Evolutionary conservation across 345 rosid genomes (phyloP), one percentile per base, ranked within the genome.

Genomic region (Salix brachista): DNA sequence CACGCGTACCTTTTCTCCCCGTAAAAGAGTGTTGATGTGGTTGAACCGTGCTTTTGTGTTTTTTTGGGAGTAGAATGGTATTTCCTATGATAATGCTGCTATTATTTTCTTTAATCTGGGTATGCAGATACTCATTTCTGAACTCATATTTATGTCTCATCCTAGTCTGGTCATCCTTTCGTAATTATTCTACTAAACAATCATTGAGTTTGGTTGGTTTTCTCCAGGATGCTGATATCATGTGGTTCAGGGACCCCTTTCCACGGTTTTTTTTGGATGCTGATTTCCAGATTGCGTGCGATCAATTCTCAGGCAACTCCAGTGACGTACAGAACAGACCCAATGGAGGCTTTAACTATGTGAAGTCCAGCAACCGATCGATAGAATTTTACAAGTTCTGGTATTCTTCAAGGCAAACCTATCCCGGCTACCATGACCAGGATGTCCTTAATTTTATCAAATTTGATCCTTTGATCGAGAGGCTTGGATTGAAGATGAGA

Each of bases 181-280:
- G 1, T 48, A 16, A 16, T 4, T 48, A 48, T 16, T 48, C 54
- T 16, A 48, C 54, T 48, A 12, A 13, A 48, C 19, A 16, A 0
- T 48, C 54, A 16, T 1, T 4, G 19, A 11, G 54, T 48, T 71
- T 65, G 34, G 60, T 75, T 21, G 64, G 54, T 75, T 25, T 75
- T 46, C 70, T 85, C 64, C 86, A 93, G 98, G 98, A 93, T 87
- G 97, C 92, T 79, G 98, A 93, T 89, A 79, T 93, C 86, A 88
- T 93, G 97, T 93, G 98, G 98, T 89, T 93, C 81, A 88, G 98
- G 81, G 85, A 90, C 80, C 98, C 98, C 44, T 90, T 91, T 84
- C 87, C 86, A 3, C 84, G 80, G 81, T 91, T 93, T 83, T 87
- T 85, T 83, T 64, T 46, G 26, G 91, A 88, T 80, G 89, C 80